Conservation (phyloP, 345 rosid species). For the Aquilaria malaccensis region DNA sequence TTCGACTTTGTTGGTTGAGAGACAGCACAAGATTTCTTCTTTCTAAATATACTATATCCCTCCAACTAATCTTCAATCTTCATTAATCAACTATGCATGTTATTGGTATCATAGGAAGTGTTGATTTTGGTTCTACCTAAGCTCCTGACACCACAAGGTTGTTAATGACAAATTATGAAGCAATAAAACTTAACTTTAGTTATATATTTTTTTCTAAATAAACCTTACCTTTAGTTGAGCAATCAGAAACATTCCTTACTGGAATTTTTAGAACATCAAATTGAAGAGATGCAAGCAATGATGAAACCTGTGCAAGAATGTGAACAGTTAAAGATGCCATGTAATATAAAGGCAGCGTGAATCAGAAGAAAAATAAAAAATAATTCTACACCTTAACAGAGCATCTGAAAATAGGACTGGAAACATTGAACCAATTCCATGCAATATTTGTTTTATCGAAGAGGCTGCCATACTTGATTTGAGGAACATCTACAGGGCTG, state of each 20-base stretch:
- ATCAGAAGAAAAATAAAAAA: slow-evolving; percentile 4
- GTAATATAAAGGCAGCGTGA: background rate
- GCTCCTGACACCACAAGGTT: no score
- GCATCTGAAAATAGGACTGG: slow-evolving; percentile 56
- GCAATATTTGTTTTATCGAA: slow-evolving; percentile 25
- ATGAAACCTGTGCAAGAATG: slow-evolving; percentile 40
- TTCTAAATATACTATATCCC: no score
- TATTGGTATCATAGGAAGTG: no score
- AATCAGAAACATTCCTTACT: slow-evolving; percentile 45
- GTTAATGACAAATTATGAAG: no score
- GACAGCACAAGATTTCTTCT: no score
- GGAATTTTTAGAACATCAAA: slow-evolving; percentile 62
- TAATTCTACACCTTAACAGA: slow-evolving; percentile 45
- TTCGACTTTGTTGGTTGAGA: no score
- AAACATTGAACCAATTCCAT: slow-evolving; percentile 67
- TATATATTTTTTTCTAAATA: no score
- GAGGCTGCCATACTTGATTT: slow-evolving; percentile 63
- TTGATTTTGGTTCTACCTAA: no score
- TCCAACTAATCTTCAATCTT: no score
- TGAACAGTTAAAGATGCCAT: slow-evolving; percentile 7
- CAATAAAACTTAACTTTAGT: no score
- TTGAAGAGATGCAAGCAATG: slow-evolving; percentile 48
- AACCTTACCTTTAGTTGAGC: slow-evolving; percentile 46
- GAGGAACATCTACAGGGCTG: slow-evolving; percentile 75
- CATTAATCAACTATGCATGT: no score